Evolutionary conservation across 176 grass and related monocot genomes (phyloP).

Genomic region (Dactylis glomerata): DNA sequence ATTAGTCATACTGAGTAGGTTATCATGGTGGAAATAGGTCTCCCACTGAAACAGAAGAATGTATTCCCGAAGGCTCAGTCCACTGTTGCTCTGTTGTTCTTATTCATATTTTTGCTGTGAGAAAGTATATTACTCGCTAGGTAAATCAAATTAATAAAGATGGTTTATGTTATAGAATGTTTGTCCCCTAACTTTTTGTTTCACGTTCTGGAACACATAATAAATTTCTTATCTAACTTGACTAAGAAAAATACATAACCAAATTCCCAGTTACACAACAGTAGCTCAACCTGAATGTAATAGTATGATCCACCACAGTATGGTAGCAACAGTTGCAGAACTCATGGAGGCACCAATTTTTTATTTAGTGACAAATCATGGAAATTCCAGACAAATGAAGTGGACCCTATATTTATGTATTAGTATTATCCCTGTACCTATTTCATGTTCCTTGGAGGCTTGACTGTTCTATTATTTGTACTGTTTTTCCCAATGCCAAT

Average conservation of each 20-base stretch:
- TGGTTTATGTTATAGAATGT: not conserved
- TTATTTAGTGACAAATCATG: not conserved
- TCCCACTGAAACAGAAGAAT: not conserved
- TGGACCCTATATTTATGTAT: not conserved
- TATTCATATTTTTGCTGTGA: too few relatives aligned
- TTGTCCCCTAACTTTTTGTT: not conserved
- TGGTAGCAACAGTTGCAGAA: not conserved
- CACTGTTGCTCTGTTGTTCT: not conserved
- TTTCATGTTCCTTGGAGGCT: not conserved
- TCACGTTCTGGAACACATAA: not conserved
- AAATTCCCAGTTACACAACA: not conserved
- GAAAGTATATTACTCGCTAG: not conserved
- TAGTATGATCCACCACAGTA: not conserved
- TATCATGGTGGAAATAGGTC: not conserved
- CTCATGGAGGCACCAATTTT: not conserved
- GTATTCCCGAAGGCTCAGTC: not conserved
- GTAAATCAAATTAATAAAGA: not conserved
- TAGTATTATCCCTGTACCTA: not conserved
- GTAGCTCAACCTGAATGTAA: not conserved
- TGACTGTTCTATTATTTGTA: not conserved
- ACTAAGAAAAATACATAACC: not conserved
- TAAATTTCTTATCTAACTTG: not conserved
- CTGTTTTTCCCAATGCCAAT: not conserved
- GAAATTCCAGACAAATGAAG: not conserved
- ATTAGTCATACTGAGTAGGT: not conserved